A percentile compares a stretch with the other conserved stretches of the same genome.
Conservation (phyloP, 2,329 filamentous ascomycete genomes). For the Metarhizium brunneum region DNA sequence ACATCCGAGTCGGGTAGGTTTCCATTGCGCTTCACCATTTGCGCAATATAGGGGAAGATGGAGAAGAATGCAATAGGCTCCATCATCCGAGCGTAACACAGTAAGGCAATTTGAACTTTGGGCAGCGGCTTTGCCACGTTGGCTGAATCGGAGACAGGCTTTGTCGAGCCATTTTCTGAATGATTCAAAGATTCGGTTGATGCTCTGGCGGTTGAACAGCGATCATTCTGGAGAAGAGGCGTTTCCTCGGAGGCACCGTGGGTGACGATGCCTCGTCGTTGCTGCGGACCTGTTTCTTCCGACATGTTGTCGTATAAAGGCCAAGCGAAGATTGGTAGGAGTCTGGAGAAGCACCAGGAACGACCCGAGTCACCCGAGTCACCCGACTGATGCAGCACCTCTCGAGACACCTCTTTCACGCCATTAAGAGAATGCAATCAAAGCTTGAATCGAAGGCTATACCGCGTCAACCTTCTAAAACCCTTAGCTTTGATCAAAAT, state of each 20-base stretch:
- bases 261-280: background rate
- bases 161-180: background rate
- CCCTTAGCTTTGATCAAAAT: background rate
- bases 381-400: no score
- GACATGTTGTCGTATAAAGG: background rate
- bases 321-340: background rate
- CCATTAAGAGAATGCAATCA: no score
- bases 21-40: slow-evolving; percentile 64
- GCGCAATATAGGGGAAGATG: slow-evolving; percentile 72
- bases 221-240: background rate
- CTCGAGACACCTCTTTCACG: no score
- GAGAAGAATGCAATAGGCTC: slow-evolving; percentile 78
- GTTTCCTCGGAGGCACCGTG: background rate
- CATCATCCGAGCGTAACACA: slow-evolving; percentile 64
- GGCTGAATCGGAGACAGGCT: background rate
- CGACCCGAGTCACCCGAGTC: no score
- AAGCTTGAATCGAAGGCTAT: no score
- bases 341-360: no score
- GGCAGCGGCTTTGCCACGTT: slow-evolving; percentile 36
- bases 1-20: slow-evolving; percentile 53
- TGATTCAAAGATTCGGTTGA: background rate
- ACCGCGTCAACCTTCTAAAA: background rate
- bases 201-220: background rate
- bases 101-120: slow-evolving; percentile 56
- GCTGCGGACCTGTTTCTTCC: background rate